Base-by-base conservation (phyloP, 352 stramenopile genomes). In the Pythium rishiriense region DNA sequence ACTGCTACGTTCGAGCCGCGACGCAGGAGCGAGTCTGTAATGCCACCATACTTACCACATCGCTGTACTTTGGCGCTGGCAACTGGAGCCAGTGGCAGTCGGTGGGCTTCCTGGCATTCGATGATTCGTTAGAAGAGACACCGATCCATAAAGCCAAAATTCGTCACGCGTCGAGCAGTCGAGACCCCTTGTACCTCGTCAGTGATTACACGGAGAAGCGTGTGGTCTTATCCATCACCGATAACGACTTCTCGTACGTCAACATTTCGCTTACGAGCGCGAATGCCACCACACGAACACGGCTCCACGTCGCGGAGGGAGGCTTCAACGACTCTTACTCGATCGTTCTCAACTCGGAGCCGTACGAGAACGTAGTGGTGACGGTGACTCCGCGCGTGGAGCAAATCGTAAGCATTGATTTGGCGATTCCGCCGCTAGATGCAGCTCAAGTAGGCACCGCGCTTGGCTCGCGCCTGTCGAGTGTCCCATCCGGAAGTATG, bases 281-380 rank as follows among this genome's bases (percentile, higher is more conserved):
- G 17, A 47, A 24, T 28, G 60, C 39, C 4, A 50, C 51, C n/a
- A 35, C 60, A 7, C 62, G 68, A 1, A 67, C 69, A 3, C 58
- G 83, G 28, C 66, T 93, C 0, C 76, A 90, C 22, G 82, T 90
- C 10, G 79, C 82, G 1, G 82, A 93, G 58, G 84, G 81, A 3
- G 84, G 84, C 15, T 93, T 93, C 47, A 91, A 91, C 42, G 82
- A 90, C 64, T 88, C 82, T n/a, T 91, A 91, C 52, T 60, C 60
- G 3, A 59, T 91, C 22, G 70, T 72, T 0, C 64, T 93, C 1
- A 78, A 80, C 17, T 81, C 81, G 0, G 84, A 91, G 58, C 84
- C 84, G 12, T 90, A 84, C 37, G 67, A 87, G 55, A 72, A 87
- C 42, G 84, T 91, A 25, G 69, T 68, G 1, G 24, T 93, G 4